Conservation (phyloP, 2,329 filamentous ascomycete species). For the Geosmithia flava region DNA sequence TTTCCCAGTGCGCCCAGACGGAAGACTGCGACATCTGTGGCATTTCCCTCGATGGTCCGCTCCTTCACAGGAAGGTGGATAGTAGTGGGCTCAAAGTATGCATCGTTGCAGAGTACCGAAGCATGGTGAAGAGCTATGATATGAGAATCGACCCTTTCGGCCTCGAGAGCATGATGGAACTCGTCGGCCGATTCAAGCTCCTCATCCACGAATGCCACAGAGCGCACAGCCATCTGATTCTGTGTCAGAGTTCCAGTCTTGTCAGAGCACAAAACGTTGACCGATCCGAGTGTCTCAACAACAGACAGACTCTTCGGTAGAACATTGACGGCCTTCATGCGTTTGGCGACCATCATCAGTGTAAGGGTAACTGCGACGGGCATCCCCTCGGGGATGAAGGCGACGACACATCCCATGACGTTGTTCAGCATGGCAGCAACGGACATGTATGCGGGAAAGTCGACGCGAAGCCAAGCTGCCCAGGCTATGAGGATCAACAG, state of each 20-base stretch:
- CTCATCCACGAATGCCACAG: slow-evolving; percentile 21
- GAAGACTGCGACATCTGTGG: slow-evolving; percentile 28
- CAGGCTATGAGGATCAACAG: slow-evolving; percentile 31
- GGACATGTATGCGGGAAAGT: slow-evolving; percentile 24
- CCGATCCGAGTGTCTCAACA: slow-evolving; percentile 28
- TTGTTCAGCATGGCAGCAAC: slow-evolving; percentile 30
- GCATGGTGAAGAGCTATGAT: slow-evolving; percentile 13
- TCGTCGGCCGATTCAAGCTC: slow-evolving; percentile 12
- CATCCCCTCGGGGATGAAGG: slow-evolving; percentile 26
- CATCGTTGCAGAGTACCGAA: slow-evolving; percentile 27
- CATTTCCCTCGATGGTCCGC: slow-evolving; percentile 25
- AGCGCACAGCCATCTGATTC: slow-evolving; percentile 30
- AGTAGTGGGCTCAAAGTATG: slow-evolving; percentile 24
- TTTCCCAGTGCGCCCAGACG: slow-evolving; percentile 19
- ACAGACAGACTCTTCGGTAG: slow-evolving; percentile 22
- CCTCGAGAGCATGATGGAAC: slow-evolving; percentile 9
- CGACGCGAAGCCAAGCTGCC: slow-evolving; percentile 23
- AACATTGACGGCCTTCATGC: slow-evolving; percentile 28
- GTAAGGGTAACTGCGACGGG: slow-evolving; percentile 25
- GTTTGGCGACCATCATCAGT: slow-evolving; percentile 26
- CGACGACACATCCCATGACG: slow-evolving; percentile 23
- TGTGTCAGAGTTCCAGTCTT: slow-evolving; percentile 29
- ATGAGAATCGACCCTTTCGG: slow-evolving; percentile 5
- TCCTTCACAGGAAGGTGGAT: slow-evolving; percentile 18
- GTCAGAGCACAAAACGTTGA: slow-evolving; percentile 29